Evolutionary conservation across 2,329 filamentous ascomycete genomes (phyloP).

Genomic region (Pseudofabraea citricarpa): DNA sequence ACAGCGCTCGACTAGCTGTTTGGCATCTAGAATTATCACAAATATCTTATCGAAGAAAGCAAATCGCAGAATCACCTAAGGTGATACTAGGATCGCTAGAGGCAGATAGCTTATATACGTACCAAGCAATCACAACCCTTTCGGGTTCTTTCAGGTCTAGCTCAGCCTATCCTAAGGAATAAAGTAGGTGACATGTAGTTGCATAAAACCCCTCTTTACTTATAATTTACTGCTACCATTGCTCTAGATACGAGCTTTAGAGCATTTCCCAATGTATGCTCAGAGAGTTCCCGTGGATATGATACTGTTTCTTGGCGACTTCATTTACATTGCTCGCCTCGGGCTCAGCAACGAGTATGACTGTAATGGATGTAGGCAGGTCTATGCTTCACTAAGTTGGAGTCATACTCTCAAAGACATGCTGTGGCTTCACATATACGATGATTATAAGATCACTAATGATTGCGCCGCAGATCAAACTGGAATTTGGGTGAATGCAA

Average conservation of each 20-base stretch:
- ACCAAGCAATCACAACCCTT: not conserved
- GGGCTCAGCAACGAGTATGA: not conserved
- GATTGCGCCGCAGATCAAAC: not conserved
- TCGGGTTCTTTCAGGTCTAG: not conserved
- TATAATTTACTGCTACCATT: not conserved
- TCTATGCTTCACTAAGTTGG: not conserved
- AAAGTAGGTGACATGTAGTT: not conserved
- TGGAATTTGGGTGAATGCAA: not conserved
- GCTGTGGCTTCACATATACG: not conserved
- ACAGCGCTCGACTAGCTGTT: not conserved
- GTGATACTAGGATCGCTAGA: not conserved
- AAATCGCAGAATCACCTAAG: not conserved
- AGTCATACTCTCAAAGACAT: not conserved
- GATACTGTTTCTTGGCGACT: not conserved
- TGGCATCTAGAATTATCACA: not conserved
- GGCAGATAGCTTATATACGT: not conserved
- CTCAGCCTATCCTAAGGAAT: not conserved
- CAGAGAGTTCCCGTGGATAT: not conserved
- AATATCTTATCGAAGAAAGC: not conserved
- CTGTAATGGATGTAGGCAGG: not conserved
- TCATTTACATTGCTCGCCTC: not conserved
- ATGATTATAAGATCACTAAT: not conserved
- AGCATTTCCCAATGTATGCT: not conserved
- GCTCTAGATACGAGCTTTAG: not conserved
- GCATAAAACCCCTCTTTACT: not conserved